Evolutionary conservation across 2,329 filamentous ascomycete genomes (phyloP).

Genomic region (Setomelanomma holmii): DNA sequence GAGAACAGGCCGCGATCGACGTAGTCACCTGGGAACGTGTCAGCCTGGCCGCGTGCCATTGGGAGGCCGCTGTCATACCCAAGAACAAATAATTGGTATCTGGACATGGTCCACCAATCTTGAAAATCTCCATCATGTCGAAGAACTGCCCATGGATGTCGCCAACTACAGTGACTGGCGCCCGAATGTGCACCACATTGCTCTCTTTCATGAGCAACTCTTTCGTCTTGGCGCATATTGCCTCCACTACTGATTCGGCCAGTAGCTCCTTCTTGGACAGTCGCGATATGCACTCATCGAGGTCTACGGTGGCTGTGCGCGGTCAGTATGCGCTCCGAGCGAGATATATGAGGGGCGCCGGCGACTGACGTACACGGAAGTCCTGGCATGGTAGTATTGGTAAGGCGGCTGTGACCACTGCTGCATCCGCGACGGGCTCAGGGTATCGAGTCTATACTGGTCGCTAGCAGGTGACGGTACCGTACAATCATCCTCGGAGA

Average conservation of each 20-base stretch:
- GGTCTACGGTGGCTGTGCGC: constrained; percentile 83
- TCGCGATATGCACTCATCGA: constrained; percentile 97
- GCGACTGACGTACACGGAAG: constrained; percentile 54
- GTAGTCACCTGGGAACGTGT: constrained; percentile 76
- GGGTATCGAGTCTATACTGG: constrained; percentile 45
- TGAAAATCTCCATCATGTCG: constrained; percentile 98
- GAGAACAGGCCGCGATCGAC: constrained; percentile 98
- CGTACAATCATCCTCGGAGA: constrained; percentile 50
- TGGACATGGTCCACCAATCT: constrained; percentile 95
- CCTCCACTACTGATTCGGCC: constrained; percentile 97
- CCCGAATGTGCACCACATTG: constrained; percentile 96
- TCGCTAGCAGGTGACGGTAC: constrained; percentile 46
- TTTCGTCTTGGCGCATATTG: constrained; percentile 98
- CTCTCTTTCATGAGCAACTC: constrained; percentile 99
- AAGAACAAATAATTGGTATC: constrained; percentile 99
- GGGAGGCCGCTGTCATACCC: constrained; percentile 61
- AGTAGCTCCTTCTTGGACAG: constrained; percentile 97
- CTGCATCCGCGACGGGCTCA: constrained; percentile 42
- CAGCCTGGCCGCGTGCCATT: constrained; percentile 27
- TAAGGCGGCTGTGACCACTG: too few relatives aligned
- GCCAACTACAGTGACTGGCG: constrained; percentile 95
- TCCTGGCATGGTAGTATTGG: constrained; percentile 55
- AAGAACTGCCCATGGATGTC: constrained; percentile 99
- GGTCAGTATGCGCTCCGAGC: constrained; percentile 24
- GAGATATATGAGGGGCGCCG: constrained; percentile 6